phyloP scores from a whole-genome alignment of 139 green algal genomes.

The Zygnema circumcarinatum region DNA sequence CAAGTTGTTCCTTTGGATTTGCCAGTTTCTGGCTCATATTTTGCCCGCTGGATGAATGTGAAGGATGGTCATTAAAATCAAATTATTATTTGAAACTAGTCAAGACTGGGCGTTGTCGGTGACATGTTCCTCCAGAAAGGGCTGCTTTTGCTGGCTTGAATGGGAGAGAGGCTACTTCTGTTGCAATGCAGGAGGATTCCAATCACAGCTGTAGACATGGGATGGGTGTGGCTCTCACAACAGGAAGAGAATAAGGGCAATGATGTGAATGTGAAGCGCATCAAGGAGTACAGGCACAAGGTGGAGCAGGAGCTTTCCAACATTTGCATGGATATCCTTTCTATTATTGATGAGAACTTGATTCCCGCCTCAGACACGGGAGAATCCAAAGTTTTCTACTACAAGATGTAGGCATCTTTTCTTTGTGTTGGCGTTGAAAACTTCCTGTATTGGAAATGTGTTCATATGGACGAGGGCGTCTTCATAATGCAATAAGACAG shows the following conservation, averaged over 20 bases:
- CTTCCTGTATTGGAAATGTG: background rate
- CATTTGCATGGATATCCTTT: conserved; percentile 74
- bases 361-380: conserved; percentile 90
- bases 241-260: conserved; percentile 96
- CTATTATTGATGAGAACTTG: conserved; percentile 94
- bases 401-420: conserved; percentile 74
- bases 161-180: background rate
- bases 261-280: conserved; percentile 89
- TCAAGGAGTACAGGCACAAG: conserved; percentile 86
- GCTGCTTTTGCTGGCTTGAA: too few species aligned
- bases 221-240: background rate
- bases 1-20: too few species aligned
- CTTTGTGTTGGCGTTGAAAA: background rate
- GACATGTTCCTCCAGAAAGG: too few species aligned
- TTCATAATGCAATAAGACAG: background rate
- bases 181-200: background rate
- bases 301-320: conserved; percentile 69
- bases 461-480: background rate
- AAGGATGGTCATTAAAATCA: too few species aligned
- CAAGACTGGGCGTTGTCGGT: too few species aligned
- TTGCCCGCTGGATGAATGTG: too few species aligned
- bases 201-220: background rate
- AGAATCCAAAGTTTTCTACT: conserved; percentile 99
- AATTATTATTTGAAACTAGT: too few species aligned
- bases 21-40: too few species aligned